Evolutionary conservation across 495 filamentous ascomycete genomes (phyloP).

Genomic region (Podospora australis): DNA sequence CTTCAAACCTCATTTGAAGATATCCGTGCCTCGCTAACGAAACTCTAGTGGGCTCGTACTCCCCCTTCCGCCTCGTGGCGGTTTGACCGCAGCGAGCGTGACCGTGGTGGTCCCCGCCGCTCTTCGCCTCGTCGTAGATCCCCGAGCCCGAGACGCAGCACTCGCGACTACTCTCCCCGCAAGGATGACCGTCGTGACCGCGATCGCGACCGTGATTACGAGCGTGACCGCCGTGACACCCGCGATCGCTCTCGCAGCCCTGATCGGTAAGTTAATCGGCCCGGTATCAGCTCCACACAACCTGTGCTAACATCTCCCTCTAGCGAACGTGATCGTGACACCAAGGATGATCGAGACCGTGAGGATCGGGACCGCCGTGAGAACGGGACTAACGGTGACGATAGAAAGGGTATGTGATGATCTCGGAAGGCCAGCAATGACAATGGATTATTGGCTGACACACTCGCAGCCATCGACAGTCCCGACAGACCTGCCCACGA

Average conservation of each 20-base stretch:
- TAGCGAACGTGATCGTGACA: conserved; percentile 49
- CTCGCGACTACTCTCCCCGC: conserved; percentile 80
- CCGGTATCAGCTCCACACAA: conserved; percentile 27
- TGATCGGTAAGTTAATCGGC: conserved; percentile 50
- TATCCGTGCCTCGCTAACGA: conserved; percentile 9
- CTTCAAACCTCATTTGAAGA: neutral
- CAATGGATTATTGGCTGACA: conserved; percentile 11
- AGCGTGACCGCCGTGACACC: conserved; percentile 64
- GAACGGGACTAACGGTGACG: conserved; percentile 68
- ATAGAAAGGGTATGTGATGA: conserved; percentile 70
- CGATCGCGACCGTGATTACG: conserved; percentile 70
- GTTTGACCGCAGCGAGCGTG: conserved; percentile 59
- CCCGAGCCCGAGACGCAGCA: conserved; percentile 71
- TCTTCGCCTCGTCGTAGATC: conserved; percentile 63
- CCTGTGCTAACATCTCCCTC: conserved; percentile 7
- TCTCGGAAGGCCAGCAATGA: neutral
- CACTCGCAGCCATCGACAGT: conserved; percentile 54
- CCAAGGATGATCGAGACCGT: conserved; percentile 49
- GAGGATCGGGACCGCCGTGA: conserved; percentile 57
- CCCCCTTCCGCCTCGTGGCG: conserved; percentile 98
- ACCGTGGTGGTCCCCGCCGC: conserved; percentile 57
- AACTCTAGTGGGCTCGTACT: conserved; percentile 85
- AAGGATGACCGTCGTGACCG: conserved; percentile 86
- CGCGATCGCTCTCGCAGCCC: conserved; percentile 70
- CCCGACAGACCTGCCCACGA: conserved; percentile 76